Evolutionary conservation across 2,329 filamentous ascomycete species (phyloP).

Genomic region (Alternaria brassicae): DNA sequence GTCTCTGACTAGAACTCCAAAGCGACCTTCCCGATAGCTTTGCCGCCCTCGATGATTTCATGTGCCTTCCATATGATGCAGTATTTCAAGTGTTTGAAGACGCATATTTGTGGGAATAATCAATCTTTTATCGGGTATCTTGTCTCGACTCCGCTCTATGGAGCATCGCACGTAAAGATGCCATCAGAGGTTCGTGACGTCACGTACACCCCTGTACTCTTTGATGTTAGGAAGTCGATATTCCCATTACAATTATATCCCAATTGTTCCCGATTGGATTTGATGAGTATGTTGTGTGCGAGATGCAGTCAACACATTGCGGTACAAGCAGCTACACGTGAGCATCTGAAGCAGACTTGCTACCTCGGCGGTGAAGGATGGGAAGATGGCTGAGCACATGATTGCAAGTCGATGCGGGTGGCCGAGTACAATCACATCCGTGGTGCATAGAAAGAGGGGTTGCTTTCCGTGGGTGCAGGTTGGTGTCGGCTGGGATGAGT

Average conservation of each 20-base stretch:
- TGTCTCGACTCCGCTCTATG: neutral
- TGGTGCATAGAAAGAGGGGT: slow-evolving; percentile 20
- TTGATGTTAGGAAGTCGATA: neutral
- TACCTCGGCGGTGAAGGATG: neutral
- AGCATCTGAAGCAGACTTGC: neutral
- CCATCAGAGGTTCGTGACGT: slow-evolving; percentile 8
- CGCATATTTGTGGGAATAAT: neutral
- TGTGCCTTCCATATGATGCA: too few species aligned
- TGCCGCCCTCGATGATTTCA: slow-evolving; percentile 7
- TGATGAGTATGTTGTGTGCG: neutral
- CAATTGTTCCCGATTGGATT: neutral
- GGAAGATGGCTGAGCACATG: slow-evolving; percentile 24
- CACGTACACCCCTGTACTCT: neutral
- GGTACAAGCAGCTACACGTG: neutral
- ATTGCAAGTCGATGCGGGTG: slow-evolving; percentile 25
- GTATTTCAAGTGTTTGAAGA: too few species aligned
- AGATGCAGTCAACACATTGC: slow-evolving; percentile 5
- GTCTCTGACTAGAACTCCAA: slow-evolving; percentile 2
- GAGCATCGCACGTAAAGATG: slow-evolving; percentile 2
- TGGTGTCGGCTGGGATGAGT: slow-evolving; percentile 14
- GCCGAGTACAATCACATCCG: slow-evolving; percentile 13
- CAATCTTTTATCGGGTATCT: neutral
- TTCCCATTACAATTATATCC: neutral
- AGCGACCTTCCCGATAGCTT: slow-evolving; percentile 7
- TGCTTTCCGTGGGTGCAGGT: slow-evolving; percentile 13